Percentiles rank a stretch among this genome's conserved stretches.
Conservation (phyloP, 768 basidiomycete genomes). For the Podaxis mareebaensis region DNA sequence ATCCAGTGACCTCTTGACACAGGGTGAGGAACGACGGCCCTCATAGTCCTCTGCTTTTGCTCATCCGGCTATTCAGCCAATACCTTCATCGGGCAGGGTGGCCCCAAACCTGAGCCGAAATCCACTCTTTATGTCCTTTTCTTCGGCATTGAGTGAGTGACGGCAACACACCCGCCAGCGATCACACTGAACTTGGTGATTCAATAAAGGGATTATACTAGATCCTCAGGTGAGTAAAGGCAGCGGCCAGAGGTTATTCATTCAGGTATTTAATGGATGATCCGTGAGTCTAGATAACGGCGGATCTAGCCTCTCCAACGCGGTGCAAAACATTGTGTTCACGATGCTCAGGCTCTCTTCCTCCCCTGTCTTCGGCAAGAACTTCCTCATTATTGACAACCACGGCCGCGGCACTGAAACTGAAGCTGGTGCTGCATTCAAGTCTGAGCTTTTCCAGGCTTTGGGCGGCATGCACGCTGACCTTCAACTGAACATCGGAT, state of each 20-base stretch:
- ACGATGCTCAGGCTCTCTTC: slow-evolving; percentile 41
- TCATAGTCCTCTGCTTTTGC: neutral
- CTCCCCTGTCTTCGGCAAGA: slow-evolving; percentile 47
- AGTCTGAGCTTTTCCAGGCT: slow-evolving; percentile 42
- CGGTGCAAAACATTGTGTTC: slow-evolving; percentile 34
- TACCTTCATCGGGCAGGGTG: slow-evolving; percentile 21
- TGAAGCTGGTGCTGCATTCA: slow-evolving; percentile 44
- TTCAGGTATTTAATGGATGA: neutral
- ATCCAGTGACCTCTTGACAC: slow-evolving; percentile 25
- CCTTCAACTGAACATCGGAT: slow-evolving; percentile 40
- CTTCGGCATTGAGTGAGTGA: slow-evolving; percentile 52
- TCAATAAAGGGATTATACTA: slow-evolving; percentile 38
- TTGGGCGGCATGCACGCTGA: slow-evolving; percentile 33
- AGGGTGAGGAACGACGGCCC: slow-evolving; percentile 22
- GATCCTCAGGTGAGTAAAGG: slow-evolving; percentile 31
- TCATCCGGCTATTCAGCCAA: slow-evolving; percentile 19
- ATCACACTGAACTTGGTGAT: neutral
- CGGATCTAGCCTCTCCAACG: slow-evolving; percentile 22
- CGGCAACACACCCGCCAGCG: neutral
- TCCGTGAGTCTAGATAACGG: neutral
- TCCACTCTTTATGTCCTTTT: slow-evolving; percentile 52
- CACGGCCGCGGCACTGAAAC: slow-evolving; percentile 48
- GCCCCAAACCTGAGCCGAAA: slow-evolving; percentile 30
- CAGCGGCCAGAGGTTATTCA: neutral
- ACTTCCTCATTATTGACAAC: slow-evolving; percentile 51